Base-by-base conservation (phyloP, 164 flowering plant species). In the Vitis cinerea region DNA sequence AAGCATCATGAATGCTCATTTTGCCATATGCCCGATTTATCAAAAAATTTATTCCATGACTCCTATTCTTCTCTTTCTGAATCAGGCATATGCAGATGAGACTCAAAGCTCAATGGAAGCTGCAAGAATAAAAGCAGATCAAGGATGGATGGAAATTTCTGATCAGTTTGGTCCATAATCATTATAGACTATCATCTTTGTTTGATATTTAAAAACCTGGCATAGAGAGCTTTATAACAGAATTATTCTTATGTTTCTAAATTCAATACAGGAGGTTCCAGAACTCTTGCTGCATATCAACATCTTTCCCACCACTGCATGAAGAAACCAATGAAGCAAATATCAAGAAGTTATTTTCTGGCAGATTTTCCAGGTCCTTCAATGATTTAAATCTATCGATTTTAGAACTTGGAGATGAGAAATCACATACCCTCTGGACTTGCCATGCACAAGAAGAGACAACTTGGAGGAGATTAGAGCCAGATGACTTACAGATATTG, bases 51-150 rank as follows among this genome's bases (percentile, higher is more conserved):
- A 31, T 31, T 31, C 44, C 44, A 3, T 31, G 44, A 47, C 0
- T 59, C 61, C 62, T 17, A 29, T 53, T 64, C 52, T 23, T 59
- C 16, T 68, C 49, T 71, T 64, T 64, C 12, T 66, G 58, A 48
- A 58, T 67, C 79, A 88, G 92, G 83, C 23, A 71, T 69, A 64
- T 64, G 56, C 61, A 50, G 76, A 77, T 54, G 70, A 63, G 11
- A 61, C 50, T 27, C 72, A 72, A 50, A 68, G 31, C 50, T 66
- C 75, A 56, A 56, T 16, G 27, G 53, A 54, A 50, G 67, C 51
- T 12, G 31, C 60, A 59, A 60, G 57, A 60, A 71, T 10, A 61
- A 58, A 69, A 56, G 73, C 58, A 47, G 77, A 71, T 13, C 68
- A 72, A 57, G 50, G 63, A 60, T 50, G 17, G 56, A 31, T 74